A percentile compares a stretch with the other conserved stretches of the same genome.
phyloP scores from a whole-genome alignment of 1,284 basidiomycete genomes.

The Porogramme epimiltina region DNA sequence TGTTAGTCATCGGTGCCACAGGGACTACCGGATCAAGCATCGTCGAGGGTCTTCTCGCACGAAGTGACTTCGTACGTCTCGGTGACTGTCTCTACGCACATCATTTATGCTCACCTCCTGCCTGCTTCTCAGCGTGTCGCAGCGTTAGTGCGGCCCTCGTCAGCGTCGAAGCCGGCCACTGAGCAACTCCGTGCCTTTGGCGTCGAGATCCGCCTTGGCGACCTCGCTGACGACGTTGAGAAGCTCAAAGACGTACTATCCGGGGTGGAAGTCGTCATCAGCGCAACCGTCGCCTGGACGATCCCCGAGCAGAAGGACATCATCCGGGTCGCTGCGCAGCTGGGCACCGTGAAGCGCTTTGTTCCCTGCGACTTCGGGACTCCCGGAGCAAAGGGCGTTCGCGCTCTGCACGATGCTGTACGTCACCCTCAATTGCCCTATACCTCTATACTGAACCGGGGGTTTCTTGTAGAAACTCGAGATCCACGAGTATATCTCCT shows the following conservation, averaged over 20 bases:
- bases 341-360: slow-evolving; percentile 17
- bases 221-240: slow-evolving; percentile 9
- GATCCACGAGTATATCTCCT: slow-evolving; percentile 15
- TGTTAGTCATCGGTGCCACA: slow-evolving; percentile 23
- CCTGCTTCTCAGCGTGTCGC: slow-evolving; percentile 10
- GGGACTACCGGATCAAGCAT: slow-evolving; percentile 19
- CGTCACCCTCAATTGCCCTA: neutral
- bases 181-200: slow-evolving; percentile 7
- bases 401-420: slow-evolving; percentile 16
- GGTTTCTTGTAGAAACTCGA: slow-evolving; percentile 21
- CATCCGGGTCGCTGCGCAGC: slow-evolving; percentile 17
- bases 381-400: slow-evolving; percentile 9
- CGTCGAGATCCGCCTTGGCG: slow-evolving; percentile 19
- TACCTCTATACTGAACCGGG: neutral
- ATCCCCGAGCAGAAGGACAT: slow-evolving; percentile 15
- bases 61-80: slow-evolving; percentile 16
- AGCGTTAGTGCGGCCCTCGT: slow-evolving; percentile 13
- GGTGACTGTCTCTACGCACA: no score
- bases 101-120: no score
- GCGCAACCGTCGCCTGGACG: neutral
- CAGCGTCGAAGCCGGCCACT: slow-evolving; percentile 9
- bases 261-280: slow-evolving; percentile 21
- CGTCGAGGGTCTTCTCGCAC: slow-evolving; percentile 14
- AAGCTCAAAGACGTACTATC: slow-evolving; percentile 12
- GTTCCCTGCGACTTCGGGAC: slow-evolving; percentile 17